Base-by-base conservation (phyloP, 73 alveolate genomes). In the Paraurostyla sp. region DNA sequence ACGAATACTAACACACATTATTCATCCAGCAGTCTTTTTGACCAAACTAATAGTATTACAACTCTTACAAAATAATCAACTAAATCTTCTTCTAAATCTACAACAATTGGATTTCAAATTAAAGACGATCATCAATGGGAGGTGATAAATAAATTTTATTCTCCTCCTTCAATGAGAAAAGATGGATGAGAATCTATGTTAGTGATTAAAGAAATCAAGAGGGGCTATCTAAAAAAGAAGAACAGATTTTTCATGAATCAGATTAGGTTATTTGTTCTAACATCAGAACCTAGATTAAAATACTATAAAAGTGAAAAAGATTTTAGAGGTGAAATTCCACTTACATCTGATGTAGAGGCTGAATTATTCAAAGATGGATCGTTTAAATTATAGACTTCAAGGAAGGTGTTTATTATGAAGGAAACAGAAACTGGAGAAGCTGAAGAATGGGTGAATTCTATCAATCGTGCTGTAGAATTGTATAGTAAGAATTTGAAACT, bases 201-300 rank as follows among this genome's bases (percentile, higher is more conserved):
- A 65, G 6, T 43, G 3, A 45, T 73, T 2, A 43, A 48, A 50
- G 89, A 90, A 73, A 27, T 82, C 49, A 78, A 82, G 42, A 27
- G 81, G 0, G 95, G 95, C 49, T 38, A 30, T 35, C 49, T 90
- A 2, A 82, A 35, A 85, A 90, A 90, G 48, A 65, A 88, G 68
- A 90, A 90, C 48, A 35, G 75, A 25, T 90, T 88, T 80, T 73
- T 59, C 62, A 82, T 90, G 71, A 63, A 90, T 27, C 83, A 90
- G 56, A 80, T 41, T 18, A 49, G 95, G 23, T 62, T 54, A 35
- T 90, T 90, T 54, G 83, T 90, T 30, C 90, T 90, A 46, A 90
- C 95, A 7, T 52, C 41, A 27, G 92, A 90, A 68, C 95, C 95
- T 16, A 48, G 92, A 23, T 58, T 90, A 22, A 81, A 80, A 50